These are phyloP conservation scores for Candida sanyaensis DNA, from an alignment of 1,139 yeast species.

Conservation along the genomic window DNA sequence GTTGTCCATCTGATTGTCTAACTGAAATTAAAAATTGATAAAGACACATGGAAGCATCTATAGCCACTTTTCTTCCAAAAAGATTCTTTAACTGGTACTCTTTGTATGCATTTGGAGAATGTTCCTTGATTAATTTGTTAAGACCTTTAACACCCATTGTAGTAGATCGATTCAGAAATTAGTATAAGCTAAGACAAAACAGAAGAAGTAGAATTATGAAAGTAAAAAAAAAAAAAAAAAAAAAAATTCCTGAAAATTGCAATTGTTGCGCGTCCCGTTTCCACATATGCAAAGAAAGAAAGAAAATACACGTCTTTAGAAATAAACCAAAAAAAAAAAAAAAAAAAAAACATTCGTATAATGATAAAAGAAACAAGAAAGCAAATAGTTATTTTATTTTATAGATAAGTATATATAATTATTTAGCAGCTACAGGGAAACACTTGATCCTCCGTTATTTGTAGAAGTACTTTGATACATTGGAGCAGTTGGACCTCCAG, in stretches of 20 bases:
- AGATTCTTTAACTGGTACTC: constrained; percentile 81
- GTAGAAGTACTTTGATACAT: constrained; percentile 5
- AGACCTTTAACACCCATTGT: constrained; percentile 82
- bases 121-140: constrained; percentile 78
- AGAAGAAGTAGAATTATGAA: background rate
- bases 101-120: constrained; percentile 82
- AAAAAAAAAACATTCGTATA: background rate
- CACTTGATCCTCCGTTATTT: background rate
- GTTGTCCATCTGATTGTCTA: constrained; percentile 95
- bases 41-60: constrained; percentile 86
- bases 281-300: no score
- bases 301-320: background rate
- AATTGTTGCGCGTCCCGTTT: no score
- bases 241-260: no score
- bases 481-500: constrained; percentile 6
- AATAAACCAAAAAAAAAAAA: background rate
- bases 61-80: constrained; percentile 94
- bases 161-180: background rate
- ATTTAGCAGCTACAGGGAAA: constrained; percentile 6
- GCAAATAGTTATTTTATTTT: background rate
- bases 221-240: background rate
- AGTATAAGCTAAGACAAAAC: background rate
- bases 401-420: background rate
- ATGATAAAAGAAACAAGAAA: constrained; percentile 1
- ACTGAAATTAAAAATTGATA: constrained; percentile 96